Base-by-base conservation (phyloP, 208 protist species). In the Polymyxa betae region DNA sequence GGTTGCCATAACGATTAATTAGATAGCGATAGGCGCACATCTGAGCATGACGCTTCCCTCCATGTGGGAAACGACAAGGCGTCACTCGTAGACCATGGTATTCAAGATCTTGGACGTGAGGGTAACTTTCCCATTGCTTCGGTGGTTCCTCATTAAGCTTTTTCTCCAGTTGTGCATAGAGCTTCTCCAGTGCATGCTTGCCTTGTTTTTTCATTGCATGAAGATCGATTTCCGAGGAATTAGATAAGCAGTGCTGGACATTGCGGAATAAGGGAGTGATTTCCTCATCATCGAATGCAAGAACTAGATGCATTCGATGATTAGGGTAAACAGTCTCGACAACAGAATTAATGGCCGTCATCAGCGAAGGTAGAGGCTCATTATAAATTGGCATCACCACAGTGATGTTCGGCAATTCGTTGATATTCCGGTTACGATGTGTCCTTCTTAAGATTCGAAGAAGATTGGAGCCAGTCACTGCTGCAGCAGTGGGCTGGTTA, bases 381-480 rank as follows among this genome's bases (percentile, higher is more conserved):
- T 82, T 82, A n/a, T 82, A 82, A n/a, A 82, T 82, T 5, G 72
- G 72, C 72, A 82, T 82, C 5, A 82, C 72, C 16, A 82, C 72
- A 5, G 72, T 82, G n/a, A 82, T n/a, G 5, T 43, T 5, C 12
- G 72, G 72, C 72, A 82, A n/a, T 35, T 82, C 72, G 40, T 5
- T 40, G 12, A 43, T 43, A 24, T 60, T 5, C 49, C 24, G 5
- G 35, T 43, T 35, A 38, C 35, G 5, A 5, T 5, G 16, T 12
- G 5, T 82, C 72, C 35, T 82, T n/a, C 35, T 82, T 12, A 82
- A 5, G 16, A 43, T 38, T n/a, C 10, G 16, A 5, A 82, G 72
- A 35, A 82, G 5, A n/a, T 82, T 82, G 72, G 5, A 20, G 16
- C 40, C 40, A n/a, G 35, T 40, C 5, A 43, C 72, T 43, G 5